Base-by-base conservation (phyloP, 2,329 filamentous ascomycete species). In the Aspergillus ustus region DNA sequence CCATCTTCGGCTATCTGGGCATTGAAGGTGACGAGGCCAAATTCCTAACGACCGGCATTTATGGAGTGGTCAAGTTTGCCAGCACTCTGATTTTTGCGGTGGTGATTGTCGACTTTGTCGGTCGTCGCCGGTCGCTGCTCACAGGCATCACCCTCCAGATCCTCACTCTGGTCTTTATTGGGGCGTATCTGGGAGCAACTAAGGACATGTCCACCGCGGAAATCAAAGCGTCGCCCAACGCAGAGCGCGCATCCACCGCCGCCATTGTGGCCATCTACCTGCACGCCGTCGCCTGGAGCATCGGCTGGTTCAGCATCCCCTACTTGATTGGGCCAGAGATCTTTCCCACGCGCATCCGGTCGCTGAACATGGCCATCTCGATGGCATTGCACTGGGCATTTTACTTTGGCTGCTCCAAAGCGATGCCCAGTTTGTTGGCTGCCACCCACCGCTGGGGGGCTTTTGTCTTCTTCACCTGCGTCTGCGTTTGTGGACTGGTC, bases 261-360 rank as follows among this genome's bases (percentile, higher is more conserved):
- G 81, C 80, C 3, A 74, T 83, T 22, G 80, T 79, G 0, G 74
- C 77, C 2, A 75, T 83, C 20, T 83, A 79, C 52, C 67, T 82
- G 7, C 80, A 83, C 54, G 80, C 73, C 0, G 80, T 83, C 50
- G 81, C 79, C 4, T 83, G 80, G 63, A 74, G 75, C 19, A 72
- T 77, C 22, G 76, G 75, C 66, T 72, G 65, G 72, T 73, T 55
- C 51, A 72, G 77, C 31, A 74, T 83, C 1, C 80, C 80, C 0
- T 83, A 81, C 54, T 72, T 83, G 5, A 81, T 83, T 56, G 77
- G 76, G 4, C 74, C 73, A 1, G 80, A 83, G 59, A 67, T 82
- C 0, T 83, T 79, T 73, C 80, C 81, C 1, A 81, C 81, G 60
- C 74, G 75, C 3, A 76, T 82, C 53, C 76, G 80, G 0, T 80